These are phyloP conservation scores for Saccharomyces hybrid DNA, from an alignment of 1,139 yeast species.

Conservation along the genomic window DNA sequence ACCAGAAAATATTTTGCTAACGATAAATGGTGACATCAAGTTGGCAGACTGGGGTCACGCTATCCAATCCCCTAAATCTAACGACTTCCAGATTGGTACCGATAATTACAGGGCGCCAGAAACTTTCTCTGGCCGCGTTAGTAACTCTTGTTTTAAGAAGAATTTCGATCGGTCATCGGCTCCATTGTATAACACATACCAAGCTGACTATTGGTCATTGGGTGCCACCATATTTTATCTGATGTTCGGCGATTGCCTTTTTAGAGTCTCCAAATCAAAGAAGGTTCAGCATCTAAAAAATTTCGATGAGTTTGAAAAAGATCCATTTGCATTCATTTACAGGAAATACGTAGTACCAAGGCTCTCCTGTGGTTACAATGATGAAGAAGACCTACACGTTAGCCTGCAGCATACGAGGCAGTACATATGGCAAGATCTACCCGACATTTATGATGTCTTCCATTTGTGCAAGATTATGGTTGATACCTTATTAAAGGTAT, in stretches of 20 bases:
- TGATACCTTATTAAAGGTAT: conserved; percentile 10
- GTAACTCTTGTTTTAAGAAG: conserved; percentile 21
- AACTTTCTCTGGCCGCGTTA: conserved; percentile 28
- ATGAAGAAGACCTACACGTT: neutral
- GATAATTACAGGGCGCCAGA: conserved; percentile 97
- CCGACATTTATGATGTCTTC: conserved; percentile 11
- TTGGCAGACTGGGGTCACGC: conserved; percentile 89
- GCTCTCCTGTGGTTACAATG: neutral
- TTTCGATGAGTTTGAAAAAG: conserved; percentile 17
- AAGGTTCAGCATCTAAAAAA: conserved; percentile 13
- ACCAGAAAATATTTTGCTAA: conserved; percentile 74
- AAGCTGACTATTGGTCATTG: conserved; percentile 84
- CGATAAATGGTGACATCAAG: conserved; percentile 60
- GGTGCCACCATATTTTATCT: conserved; percentile 77
- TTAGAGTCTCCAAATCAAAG: conserved; percentile 45
- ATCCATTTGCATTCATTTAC: conserved; percentile 21
- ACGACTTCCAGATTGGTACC: conserved; percentile 81
- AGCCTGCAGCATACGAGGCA: neutral
- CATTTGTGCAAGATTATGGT: conserved; percentile 16
- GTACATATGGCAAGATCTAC: conserved; percentile 15
- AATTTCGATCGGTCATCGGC: conserved; percentile 1
- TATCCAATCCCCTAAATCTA: conserved; percentile 48
- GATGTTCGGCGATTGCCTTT: conserved; percentile 83
- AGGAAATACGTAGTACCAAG: conserved; percentile 19
- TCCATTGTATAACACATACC: conserved; percentile 41